Evolutionary conservation across 2,329 filamentous ascomycete genomes (phyloP).

Genomic region (Hymenoscyphus fructigenus): DNA sequence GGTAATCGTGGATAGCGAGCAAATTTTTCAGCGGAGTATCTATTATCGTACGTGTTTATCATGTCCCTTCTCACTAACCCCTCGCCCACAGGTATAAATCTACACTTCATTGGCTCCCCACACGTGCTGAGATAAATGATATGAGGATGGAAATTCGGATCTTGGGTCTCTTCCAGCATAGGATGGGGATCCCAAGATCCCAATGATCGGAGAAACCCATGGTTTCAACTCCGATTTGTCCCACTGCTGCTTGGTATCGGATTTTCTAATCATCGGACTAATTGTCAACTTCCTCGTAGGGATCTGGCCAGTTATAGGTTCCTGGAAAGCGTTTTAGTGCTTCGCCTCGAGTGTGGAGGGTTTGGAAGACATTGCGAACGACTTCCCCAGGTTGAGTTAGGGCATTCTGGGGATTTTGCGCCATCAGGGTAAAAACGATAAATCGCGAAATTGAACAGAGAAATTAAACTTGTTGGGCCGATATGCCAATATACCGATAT

Average conservation of each 20-base stretch:
- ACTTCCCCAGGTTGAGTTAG: neutral
- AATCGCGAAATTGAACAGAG: neutral
- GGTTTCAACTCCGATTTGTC: neutral
- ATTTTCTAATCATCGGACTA: neutral
- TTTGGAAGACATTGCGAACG: neutral
- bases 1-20: neutral
- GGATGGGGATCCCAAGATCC: neutral
- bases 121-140: neutral
- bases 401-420: too few species aligned
- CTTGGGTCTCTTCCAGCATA: neutral
- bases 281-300: neutral
- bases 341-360: neutral
- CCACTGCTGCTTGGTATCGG: neutral
- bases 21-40: neutral
- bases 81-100: neutral
- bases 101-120: neutral
- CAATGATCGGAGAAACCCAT: neutral
- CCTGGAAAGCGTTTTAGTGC: neutral
- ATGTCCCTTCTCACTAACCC: neutral
- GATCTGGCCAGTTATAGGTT: neutral
- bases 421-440: neutral
- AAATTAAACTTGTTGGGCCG: neutral
- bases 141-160: neutral
- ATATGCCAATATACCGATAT: neutral
- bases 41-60: neutral